Conservation (phyloP, 2,329 filamentous ascomycete genomes). For the Pseudocercospora musae region DNA sequence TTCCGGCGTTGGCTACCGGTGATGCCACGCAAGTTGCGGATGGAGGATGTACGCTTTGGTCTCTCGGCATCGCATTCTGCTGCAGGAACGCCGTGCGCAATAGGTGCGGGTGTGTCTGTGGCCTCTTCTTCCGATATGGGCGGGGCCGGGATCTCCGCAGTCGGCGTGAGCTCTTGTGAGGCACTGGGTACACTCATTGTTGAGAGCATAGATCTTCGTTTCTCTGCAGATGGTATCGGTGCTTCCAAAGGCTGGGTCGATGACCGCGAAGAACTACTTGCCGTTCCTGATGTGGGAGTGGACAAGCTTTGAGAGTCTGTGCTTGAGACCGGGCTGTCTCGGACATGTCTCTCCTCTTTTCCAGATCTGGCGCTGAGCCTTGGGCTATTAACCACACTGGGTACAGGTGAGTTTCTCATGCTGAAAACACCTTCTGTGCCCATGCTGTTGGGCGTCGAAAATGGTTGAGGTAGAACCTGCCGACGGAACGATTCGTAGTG, state of each 20-base stretch:
- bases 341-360: constrained; percentile 6
- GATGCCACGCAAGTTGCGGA: constrained; percentile 3
- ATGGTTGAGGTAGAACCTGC: constrained; percentile 75
- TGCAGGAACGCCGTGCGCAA: background rate
- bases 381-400: constrained; percentile 40
- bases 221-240: constrained; percentile 11
- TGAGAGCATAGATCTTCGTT: constrained; percentile 11
- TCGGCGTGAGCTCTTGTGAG: constrained; percentile 22
- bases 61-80: constrained; percentile 2
- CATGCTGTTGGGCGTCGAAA: constrained; percentile 77
- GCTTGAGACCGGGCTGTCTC: constrained; percentile 9
- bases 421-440: constrained; percentile 72
- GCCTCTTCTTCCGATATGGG: constrained; percentile 8
- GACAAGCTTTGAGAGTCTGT: constrained; percentile 17
- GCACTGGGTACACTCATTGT: constrained; percentile 26
- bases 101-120: background rate
- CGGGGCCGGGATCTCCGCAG: constrained; percentile 27
- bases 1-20: constrained; percentile 36
- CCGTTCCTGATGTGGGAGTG: constrained; percentile 13
- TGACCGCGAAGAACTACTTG: constrained; percentile 23
- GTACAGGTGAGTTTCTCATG: constrained; percentile 40
- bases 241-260: constrained; percentile 13
- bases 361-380: constrained; percentile 32
- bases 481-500: constrained; percentile 96
- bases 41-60: background rate